phyloP scores from a whole-genome alignment of 176 grass and related monocot genomes.

The Carex myosuroides region DNA sequence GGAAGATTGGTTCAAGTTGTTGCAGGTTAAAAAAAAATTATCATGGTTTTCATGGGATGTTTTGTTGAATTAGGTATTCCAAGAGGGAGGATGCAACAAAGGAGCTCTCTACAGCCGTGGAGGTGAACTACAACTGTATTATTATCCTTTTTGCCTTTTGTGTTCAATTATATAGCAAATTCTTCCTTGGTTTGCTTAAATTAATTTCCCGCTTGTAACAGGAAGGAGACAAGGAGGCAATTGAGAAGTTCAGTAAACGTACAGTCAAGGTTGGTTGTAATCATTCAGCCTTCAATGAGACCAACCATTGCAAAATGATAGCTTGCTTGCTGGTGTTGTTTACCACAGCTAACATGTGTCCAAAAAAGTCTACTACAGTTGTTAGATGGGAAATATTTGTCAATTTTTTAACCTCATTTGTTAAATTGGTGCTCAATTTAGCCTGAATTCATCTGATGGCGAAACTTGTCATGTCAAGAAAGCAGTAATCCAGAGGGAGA shows the following conservation, averaged over 20 bases:
- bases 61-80: slow-evolving; percentile 37
- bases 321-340: background rate
- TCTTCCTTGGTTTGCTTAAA: background rate
- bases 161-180: background rate
- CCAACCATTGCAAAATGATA: background rate
- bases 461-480: background rate
- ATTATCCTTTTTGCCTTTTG: background rate
- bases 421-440: background rate
- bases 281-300: background rate
- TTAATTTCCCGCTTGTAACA: slow-evolving; percentile 7
- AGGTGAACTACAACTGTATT: slow-evolving; percentile 35
- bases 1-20: background rate
- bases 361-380: background rate
- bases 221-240: slow-evolving; percentile 68
- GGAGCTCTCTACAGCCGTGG: slow-evolving; percentile 58
- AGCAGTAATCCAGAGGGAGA: background rate
- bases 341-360: background rate
- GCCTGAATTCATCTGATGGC: background rate
- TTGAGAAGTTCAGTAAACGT: slow-evolving; percentile 94
- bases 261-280: slow-evolving; percentile 73
- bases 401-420: background rate
- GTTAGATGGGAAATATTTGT: background rate
- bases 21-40: background rate
- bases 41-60: background rate
- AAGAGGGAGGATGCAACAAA: slow-evolving; percentile 93